Evolutionary conservation across 768 basidiomycete species (phyloP).

Genomic region (Suillus ampliporus): DNA sequence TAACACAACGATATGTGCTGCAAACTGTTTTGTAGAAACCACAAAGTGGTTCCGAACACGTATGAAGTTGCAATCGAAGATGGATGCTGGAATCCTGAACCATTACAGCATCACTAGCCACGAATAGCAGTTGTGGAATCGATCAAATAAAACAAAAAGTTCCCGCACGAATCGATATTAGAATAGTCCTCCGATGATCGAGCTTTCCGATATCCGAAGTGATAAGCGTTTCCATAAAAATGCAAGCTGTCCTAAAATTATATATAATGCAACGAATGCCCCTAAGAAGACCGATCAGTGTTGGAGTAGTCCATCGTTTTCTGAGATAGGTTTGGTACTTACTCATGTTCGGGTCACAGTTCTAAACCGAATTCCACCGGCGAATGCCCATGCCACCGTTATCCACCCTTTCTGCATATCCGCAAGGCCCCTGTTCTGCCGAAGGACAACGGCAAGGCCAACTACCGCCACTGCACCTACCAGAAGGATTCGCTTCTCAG

Average conservation of each 20-base stretch:
- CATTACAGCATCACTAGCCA: too few relatives aligned
- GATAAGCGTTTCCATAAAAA: background rate
- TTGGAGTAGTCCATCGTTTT: background rate
- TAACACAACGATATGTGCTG: too few relatives aligned
- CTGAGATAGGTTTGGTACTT: background rate
- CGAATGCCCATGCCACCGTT: background rate
- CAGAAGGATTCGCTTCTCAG: constrained; percentile 46
- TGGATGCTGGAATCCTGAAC: background rate
- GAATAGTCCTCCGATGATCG: background rate
- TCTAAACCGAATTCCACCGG: background rate
- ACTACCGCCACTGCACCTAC: constrained; percentile 72
- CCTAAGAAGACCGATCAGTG: background rate
- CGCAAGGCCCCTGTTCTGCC: constrained; percentile 1
- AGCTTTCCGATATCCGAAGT: background rate
- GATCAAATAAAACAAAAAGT: background rate
- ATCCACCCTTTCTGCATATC: constrained; percentile 2
- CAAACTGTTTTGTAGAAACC: background rate
- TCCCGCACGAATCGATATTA: too few relatives aligned
- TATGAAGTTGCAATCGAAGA: background rate
- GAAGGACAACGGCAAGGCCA: constrained; percentile 67
- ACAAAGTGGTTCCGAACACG: too few relatives aligned
- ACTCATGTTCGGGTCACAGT: background rate
- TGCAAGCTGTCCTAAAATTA: background rate
- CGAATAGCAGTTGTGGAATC: background rate
- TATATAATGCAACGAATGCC: background rate